Conservation (phyloP, 192 early-diverging fungal genomes). For the Coemansia sp. region DNA sequence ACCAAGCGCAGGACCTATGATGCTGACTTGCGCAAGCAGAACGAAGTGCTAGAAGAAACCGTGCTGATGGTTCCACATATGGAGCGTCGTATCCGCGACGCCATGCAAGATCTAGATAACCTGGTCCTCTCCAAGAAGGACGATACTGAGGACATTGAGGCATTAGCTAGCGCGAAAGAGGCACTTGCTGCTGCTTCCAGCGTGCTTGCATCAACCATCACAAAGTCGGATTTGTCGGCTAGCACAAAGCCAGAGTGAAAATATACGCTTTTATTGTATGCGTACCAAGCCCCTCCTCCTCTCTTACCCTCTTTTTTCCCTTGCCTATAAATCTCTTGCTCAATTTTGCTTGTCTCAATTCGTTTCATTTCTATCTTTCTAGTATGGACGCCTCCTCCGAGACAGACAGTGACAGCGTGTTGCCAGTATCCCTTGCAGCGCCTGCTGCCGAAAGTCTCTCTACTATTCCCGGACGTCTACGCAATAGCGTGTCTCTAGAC, state of each 20-base stretch:
- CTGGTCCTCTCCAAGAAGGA: constrained; percentile 12
- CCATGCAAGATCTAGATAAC: constrained; percentile 41
- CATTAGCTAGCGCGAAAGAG: constrained; percentile 3
- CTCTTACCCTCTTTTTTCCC: background rate
- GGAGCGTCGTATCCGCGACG: constrained; percentile 38
- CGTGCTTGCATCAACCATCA: background rate
- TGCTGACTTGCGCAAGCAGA: constrained; percentile 50
- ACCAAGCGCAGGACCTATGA: constrained; percentile 21
- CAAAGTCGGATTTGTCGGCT: background rate
- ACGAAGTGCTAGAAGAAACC: constrained; percentile 52
- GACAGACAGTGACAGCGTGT: background rate
- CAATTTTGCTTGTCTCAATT: background rate
- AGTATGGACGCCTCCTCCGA: background rate
- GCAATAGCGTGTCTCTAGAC: constrained; percentile 31
- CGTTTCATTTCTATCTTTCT: background rate
- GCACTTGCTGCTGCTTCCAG: background rate
- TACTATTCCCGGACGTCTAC: constrained; percentile 1
- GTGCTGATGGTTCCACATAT: constrained; percentile 48
- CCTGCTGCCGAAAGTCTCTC: background rate
- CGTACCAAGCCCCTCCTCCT: background rate
- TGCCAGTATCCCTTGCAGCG: background rate
- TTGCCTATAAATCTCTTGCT: background rate
- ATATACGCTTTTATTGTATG: background rate
- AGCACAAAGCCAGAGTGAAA: background rate
- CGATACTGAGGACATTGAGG: background rate